Evolutionary conservation across 371 early-diverging fungal genomes (phyloP).

Genomic region (Paraphysoderma sedebokerense): DNA sequence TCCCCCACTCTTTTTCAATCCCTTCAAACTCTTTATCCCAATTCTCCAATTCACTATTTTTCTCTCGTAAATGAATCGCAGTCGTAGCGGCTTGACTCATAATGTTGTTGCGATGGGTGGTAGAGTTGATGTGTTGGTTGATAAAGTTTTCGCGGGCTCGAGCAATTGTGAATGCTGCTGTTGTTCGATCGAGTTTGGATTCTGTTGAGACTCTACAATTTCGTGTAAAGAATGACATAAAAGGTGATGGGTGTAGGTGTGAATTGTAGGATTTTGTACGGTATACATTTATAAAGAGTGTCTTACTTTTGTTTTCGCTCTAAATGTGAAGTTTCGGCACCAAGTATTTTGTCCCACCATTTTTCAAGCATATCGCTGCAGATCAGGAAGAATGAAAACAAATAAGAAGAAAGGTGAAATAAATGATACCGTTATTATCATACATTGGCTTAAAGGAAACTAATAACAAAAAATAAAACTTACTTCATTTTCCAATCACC

Average conservation of each 20-base stretch:
- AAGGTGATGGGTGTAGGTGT: too few relatives aligned
- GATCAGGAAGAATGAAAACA: too few relatives aligned
- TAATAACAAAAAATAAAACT: too few relatives aligned
- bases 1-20: slow-evolving; percentile 22
- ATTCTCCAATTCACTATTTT: slow-evolving; percentile 1
- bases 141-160: slow-evolving; percentile 12
- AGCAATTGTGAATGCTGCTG: slow-evolving; percentile 1
- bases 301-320: not conserved
- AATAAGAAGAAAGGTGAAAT: too few relatives aligned
- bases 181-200: not conserved
- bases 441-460: too few relatives aligned
- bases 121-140: slow-evolving; percentile 8
- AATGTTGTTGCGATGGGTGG: slow-evolving; percentile 6
- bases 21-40: slow-evolving; percentile 8
- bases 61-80: slow-evolving; percentile 3
- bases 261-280: not conserved
- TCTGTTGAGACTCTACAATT: not conserved
- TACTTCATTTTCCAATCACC: slow-evolving; percentile 23
- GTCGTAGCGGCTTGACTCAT: slow-evolving; percentile 10
- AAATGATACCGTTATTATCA: too few relatives aligned
- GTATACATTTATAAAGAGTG: too few relatives aligned
- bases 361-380: slow-evolving; percentile 19
- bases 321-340: not conserved
- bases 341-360: slow-evolving; percentile 30
- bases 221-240: not conserved